phyloP scores from a whole-genome alignment of 139 green algal genomes.

The Trebouxia sp. region DNA sequence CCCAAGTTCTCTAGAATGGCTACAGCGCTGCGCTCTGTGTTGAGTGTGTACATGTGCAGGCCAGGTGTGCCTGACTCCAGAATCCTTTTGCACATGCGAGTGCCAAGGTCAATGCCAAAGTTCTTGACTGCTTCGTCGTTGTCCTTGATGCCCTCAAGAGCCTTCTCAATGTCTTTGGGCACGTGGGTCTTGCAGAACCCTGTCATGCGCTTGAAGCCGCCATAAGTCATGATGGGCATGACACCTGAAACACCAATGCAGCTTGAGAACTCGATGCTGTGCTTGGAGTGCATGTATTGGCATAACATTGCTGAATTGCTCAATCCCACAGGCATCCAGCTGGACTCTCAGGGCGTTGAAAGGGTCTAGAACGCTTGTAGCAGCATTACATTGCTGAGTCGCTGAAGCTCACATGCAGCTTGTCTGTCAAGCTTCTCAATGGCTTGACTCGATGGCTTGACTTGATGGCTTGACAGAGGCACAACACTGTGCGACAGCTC shows the following conservation, averaged over 20 bases:
- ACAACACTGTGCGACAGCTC: no score
- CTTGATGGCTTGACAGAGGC: no score
- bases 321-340: neutral
- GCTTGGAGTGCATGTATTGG: no score
- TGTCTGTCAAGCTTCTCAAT: no score
- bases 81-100: constrained; percentile 87
- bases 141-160: constrained; percentile 93
- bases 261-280: no score
- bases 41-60: constrained; percentile 97
- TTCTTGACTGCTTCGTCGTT: constrained; percentile 89
- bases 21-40: constrained; percentile 79
- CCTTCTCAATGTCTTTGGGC: constrained; percentile 71
- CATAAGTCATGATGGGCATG: constrained; percentile 97
- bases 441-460: no score
- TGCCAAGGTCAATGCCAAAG: constrained; percentile 89
- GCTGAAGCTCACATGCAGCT: no score
- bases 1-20: constrained; percentile 82
- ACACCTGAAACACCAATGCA: constrained; percentile 82
- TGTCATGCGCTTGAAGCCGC: constrained; percentile 98
- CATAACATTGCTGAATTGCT: no score
- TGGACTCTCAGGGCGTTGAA: no score
- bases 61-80: constrained; percentile 73
- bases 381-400: no score
- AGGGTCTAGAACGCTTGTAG: no score
- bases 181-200: constrained; percentile 96